Evolutionary conservation across 1,284 basidiomycete species (phyloP), one percentile per base, ranked within the genome.

Genomic region (Volvariella volvacea): DNA sequence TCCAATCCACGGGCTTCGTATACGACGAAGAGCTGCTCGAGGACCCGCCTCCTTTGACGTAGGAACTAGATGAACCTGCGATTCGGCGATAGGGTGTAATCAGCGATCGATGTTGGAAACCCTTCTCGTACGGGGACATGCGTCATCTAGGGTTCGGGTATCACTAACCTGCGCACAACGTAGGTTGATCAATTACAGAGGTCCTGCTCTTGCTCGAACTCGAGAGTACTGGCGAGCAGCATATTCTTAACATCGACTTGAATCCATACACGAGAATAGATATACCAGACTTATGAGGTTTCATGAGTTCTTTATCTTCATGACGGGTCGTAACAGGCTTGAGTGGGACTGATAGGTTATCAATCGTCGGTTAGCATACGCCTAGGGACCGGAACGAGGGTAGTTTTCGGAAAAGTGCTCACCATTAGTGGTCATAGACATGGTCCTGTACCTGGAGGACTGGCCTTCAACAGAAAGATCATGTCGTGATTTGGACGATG

Each of bases 391-490:
- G 34, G 34, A 41, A 49, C 43, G 44, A 22, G 39, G 30, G 39
- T 37, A 41, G 41, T 43, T 42, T 37, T 33, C 40, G 22, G 42
- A 36, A 16, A 45, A 22, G 43, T 16, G 50, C 46, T 41, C 50
- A 56, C 56, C 54, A 48, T 56, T 47, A 42, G 41, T 47, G 17
- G 53, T 49, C 8, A 52, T 50, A 1, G 54, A 57, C 10, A 54
- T 32, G 20, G 54, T 56, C 36, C 57, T 53, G 36, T 49, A 21
- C 42, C 55, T 50, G 37, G 52, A 44, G 34, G 34, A 15, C 14
- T 15, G 4, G n/a, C 19, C 34, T 16, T 20, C n/a, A 36, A 15
- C 19, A 16, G 34, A 15, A 7, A 20, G 38, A 41, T 46, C 47
- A 22, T 45, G 46, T 34, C 44, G 48, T 22, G 46, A 43, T 36